Conservation (phyloP, 306 rosid genomes). For the Quercus engelmannii region DNA sequence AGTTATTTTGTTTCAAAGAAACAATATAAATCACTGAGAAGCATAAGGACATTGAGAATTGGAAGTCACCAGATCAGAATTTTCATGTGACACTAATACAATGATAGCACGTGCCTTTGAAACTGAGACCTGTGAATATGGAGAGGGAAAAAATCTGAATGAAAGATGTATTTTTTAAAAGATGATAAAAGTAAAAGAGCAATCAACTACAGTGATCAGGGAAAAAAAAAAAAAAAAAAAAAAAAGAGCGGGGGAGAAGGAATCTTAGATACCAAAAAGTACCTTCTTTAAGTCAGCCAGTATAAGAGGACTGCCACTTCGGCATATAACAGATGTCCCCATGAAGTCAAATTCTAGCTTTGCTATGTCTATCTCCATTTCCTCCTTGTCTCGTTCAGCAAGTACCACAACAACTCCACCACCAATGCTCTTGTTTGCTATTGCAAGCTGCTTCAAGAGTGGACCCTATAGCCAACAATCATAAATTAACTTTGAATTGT, state of each 20-base stretch:
- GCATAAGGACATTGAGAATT: slow-evolving; percentile 9
- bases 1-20: slow-evolving; percentile 11
- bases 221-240: background rate
- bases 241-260: background rate
- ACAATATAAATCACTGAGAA: slow-evolving; percentile 13
- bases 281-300: slow-evolving; percentile 96
- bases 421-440: slow-evolving; percentile 93
- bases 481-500: slow-evolving; percentile 9
- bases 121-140: slow-evolving; percentile 73
- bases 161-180: background rate
- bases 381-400: slow-evolving; percentile 99
- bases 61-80: slow-evolving; percentile 84
- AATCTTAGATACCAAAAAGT: slow-evolving; percentile 14
- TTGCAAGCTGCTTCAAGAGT: slow-evolving; percentile 92
- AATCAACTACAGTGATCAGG: background rate
- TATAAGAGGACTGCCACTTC: slow-evolving; percentile 99
- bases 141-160: background rate
- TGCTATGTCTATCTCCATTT: slow-evolving; percentile 95
- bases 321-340: slow-evolving; percentile 94
- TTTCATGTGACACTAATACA: slow-evolving; percentile 91
- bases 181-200: background rate
- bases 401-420: slow-evolving; percentile 95
- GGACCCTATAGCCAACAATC: slow-evolving; percentile 66
- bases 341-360: slow-evolving; percentile 95
- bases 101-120: slow-evolving; percentile 97